Evolutionary conservation across 2,329 filamentous ascomycete species (phyloP), one percentile per base, ranked within the genome.

Genomic region (Scedosporium boydii): DNA sequence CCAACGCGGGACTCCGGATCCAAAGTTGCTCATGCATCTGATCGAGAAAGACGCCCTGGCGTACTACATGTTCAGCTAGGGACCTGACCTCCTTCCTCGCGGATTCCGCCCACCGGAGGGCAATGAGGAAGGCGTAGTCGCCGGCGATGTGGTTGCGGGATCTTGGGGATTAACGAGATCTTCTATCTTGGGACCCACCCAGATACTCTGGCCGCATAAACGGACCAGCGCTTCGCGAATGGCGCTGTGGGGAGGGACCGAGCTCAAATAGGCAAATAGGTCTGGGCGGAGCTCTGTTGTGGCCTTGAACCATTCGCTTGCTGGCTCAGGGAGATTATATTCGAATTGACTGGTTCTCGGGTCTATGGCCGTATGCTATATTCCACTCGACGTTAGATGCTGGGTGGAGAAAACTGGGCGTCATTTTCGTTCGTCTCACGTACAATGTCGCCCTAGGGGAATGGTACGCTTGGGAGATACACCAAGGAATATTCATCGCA

Each of bases 21-120:
- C 76, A 78, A 42, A 75, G 70, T 58, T 72, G 68, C 0, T 57
- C 60, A 56, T 72, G 67, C 75, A 78, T 78, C 68, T 78, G 78
- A 38, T 74, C 69, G 60, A 74, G 69, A 60, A 78, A 78, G 14
- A 65, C 62, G 16, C 67, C 66, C 63, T 78, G 76, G 1, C 76
- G 73, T 10, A 67, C 61, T 42, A 78, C 74, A 21, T 72, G 72
- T 16, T 69, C 71, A 1, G 67, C 60, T 7, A 61, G 16, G 18
- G 42, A 23, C 21, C n/a, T 34, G 5, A 34, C 26, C 21, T 16
- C 55, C 21, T 16, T n/a, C 10, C 14, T 12, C 10, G 7, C 3
- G 55, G 6, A 10, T 26, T 29, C 23, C 12, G 26, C 14, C 16
- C 7, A 1, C 7, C 14, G 14, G 14, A 58, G 55, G 3, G 29